These are phyloP conservation scores for Clitopilus passeckerianus DNA, from an alignment of 768 basidiomycete species.

Conservation along the genomic window DNA sequence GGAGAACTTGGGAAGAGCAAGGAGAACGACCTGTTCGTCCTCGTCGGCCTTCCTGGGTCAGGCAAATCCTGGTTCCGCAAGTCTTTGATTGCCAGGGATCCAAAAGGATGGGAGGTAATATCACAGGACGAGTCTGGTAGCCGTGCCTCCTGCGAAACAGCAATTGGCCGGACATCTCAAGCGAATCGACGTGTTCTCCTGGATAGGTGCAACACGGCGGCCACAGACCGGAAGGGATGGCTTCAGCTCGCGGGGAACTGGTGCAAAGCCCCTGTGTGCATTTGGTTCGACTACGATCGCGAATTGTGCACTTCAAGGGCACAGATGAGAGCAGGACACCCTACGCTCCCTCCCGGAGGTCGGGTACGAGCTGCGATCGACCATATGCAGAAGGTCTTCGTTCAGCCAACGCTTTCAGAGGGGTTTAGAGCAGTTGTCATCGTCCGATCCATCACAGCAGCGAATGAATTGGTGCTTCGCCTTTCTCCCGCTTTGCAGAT, in stretches of 20 bases:
- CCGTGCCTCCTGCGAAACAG: slow-evolving; percentile 42
- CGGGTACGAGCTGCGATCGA: slow-evolving; percentile 51
- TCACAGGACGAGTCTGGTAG: slow-evolving; percentile 57
- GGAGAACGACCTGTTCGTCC: slow-evolving; percentile 38
- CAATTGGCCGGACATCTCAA: slow-evolving; percentile 33
- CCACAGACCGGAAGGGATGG: slow-evolving; percentile 44
- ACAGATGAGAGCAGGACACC: slow-evolving; percentile 52
- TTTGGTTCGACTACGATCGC: slow-evolving; percentile 51
- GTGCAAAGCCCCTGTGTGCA: slow-evolving; percentile 38
- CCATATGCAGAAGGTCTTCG: slow-evolving; percentile 45
- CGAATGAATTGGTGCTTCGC: slow-evolving; percentile 37
- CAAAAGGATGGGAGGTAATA: slow-evolving; percentile 36
- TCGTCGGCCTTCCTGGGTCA: slow-evolving; percentile 60
- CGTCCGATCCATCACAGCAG: slow-evolving; percentile 47
- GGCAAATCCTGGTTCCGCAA: slow-evolving; percentile 55
- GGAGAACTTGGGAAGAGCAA: slow-evolving; percentile 24
- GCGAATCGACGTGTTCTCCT: slow-evolving; percentile 36
- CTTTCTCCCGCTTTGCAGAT: slow-evolving; percentile 38
- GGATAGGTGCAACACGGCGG: slow-evolving; percentile 52
- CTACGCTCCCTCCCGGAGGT: slow-evolving; percentile 50
- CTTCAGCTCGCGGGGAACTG: slow-evolving; percentile 43
- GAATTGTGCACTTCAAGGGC: slow-evolving; percentile 49
- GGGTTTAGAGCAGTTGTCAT: slow-evolving; percentile 48
- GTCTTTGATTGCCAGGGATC: slow-evolving; percentile 40
- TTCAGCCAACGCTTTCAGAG: slow-evolving; percentile 39